phyloP scores from a whole-genome alignment of 2,329 filamentous ascomycete species.

The Grosmannia clavigera region DNA sequence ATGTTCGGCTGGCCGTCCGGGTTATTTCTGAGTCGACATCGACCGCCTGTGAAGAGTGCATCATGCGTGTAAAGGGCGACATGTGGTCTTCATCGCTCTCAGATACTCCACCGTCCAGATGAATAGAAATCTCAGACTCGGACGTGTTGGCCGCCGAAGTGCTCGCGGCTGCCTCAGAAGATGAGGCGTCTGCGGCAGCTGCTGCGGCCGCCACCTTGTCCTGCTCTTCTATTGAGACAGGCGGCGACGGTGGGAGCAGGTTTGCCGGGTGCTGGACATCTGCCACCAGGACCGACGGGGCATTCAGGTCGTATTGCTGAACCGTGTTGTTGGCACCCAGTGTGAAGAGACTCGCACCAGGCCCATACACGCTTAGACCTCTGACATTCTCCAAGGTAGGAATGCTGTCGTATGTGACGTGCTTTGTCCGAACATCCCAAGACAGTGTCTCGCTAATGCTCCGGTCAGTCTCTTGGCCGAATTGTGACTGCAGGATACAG shows the following conservation, averaged over 20 bases:
- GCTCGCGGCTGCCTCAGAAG: neutral
- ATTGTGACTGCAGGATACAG: neutral
- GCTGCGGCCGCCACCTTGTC: constrained; percentile 28
- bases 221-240: constrained; percentile 66
- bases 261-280: constrained; percentile 79
- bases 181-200: neutral
- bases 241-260: constrained; percentile 66
- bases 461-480: neutral
- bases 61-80: constrained; percentile 63
- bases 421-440: constrained; percentile 98
- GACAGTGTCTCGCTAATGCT: constrained; percentile 68
- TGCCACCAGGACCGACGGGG: constrained; percentile 64
- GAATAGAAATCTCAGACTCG: constrained; percentile 43
- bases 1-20: constrained; percentile 54
- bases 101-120: constrained; percentile 46
- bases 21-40: constrained; percentile 52
- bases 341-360: constrained; percentile 85
- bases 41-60: constrained; percentile 44
- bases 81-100: constrained; percentile 68
- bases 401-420: constrained; percentile 80
- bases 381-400: constrained; percentile 72
- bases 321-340: constrained; percentile 77
- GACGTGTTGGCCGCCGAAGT: constrained; percentile 29
- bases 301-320: constrained; percentile 91
- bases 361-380: constrained; percentile 78